phyloP scores from a whole-genome alignment of 148 eudicot genomes.

The Fallopia convolvulus region DNA sequence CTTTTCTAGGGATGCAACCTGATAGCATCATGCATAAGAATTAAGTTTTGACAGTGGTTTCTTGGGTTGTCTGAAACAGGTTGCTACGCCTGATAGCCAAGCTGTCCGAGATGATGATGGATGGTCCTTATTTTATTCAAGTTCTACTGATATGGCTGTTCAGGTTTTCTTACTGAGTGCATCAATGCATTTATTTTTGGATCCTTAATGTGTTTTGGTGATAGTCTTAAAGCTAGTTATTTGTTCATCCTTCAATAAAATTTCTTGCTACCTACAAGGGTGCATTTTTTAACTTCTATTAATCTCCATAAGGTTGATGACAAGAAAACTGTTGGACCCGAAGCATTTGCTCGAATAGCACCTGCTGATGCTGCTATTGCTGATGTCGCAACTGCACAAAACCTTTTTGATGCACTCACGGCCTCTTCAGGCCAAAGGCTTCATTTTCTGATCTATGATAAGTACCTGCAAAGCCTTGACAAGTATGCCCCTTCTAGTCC shows the following conservation, averaged over 20 bases:
- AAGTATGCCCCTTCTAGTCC: conserved; percentile 37
- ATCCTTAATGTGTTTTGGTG: not conserved
- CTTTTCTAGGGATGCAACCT: not conserved
- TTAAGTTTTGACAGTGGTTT: not conserved
- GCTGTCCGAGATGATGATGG: conserved; percentile 62
- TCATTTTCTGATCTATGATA: conserved; percentile 74
- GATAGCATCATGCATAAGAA: not conserved
- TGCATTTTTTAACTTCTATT: not conserved
- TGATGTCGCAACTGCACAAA: conserved; percentile 62
- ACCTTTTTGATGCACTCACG: conserved; percentile 75
- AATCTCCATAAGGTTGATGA: conserved; percentile 47
- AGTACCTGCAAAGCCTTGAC: conserved; percentile 68
- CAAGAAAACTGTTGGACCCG: conserved; percentile 66
- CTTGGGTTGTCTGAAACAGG: conserved; percentile 27
- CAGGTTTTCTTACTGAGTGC: conserved; percentile 36
- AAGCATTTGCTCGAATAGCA: conserved; percentile 78
- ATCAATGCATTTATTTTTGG: not conserved
- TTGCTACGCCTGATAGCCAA: conserved; percentile 33
- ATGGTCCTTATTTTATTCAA: conserved; percentile 71
- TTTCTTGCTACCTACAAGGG: not conserved
- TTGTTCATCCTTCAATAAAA: not conserved
- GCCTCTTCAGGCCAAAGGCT: conserved; percentile 59
- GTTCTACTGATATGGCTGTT: conserved; percentile 64
- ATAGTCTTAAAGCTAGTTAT: not conserved
- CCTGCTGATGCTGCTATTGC: conserved; percentile 68